Evolutionary conservation across 768 basidiomycete species (phyloP), one percentile per base, ranked within the genome.

Genomic region (Pulveroboletus ravenelii): DNA sequence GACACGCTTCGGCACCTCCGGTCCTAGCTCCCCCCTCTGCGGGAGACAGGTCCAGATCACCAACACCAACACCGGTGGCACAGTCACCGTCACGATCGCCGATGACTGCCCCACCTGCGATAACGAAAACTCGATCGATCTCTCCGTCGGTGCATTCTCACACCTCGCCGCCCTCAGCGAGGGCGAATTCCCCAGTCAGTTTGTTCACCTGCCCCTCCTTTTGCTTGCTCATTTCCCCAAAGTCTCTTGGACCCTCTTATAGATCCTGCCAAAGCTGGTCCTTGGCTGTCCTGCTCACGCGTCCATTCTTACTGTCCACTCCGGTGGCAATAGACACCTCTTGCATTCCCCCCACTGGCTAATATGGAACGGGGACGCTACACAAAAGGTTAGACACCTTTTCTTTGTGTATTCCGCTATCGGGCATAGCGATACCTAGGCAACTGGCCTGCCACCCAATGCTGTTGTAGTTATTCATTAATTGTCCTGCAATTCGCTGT

Each of bases 81-180:
- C 67, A n/a, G 76, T 87, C 51, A 73, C 67, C 4, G 90, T 83
- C 40, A 77, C 73, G 23, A 74, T 96, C 55, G 88, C 79, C 12
- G 91, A 93, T 58, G 83, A 77, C 34, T 96, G 92, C 75, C 90
- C 91, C 23, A 85, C 84, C 17, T 95, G 91, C 72, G 45, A 61
- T 0, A 81, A 78, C 59, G 31, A 32, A 27, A 77, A 85, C 66
- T 87, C 84, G 14, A 82, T 96, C 62, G 87, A 90, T 60, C 73
- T 89, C 38, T 89, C 87, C n/a, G 48, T 57, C 44, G 81, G 61
- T 47, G 86, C 88, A 40, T 93, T 94, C 78, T 29, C 68, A 23
- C 58, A 64, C 14, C 77, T 94, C 50, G 80, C 78, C 41, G 48
- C 66, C 41, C 61, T 73, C 38, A 60, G 59, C 6, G 62, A 74